Conservation (phyloP, 2,329 filamentous ascomycete species). For the Sporothrix luriei region DNA sequence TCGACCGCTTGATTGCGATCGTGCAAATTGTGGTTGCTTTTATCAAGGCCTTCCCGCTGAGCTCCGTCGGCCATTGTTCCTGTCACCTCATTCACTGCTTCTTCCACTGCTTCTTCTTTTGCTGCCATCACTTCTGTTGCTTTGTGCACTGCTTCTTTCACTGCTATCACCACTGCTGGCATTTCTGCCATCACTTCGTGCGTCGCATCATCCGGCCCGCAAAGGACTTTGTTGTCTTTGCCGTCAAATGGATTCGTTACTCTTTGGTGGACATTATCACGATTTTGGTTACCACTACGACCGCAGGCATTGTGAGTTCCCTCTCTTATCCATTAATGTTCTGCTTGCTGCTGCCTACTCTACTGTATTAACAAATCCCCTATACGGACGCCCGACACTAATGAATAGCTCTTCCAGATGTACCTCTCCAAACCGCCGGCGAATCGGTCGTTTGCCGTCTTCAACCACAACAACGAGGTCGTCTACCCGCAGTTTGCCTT, state of each 20-base stretch:
- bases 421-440: conserved; percentile 68
- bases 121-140: background rate
- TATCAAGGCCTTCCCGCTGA: background rate
- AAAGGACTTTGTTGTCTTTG: background rate
- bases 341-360: background rate
- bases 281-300: background rate
- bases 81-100: background rate
- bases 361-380: background rate
- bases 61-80: background rate
- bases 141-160: background rate
- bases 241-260: conserved; percentile 10
- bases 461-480: conserved; percentile 66
- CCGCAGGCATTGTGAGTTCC: background rate
- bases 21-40: background rate
- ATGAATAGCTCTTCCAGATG: conserved; percentile 46
- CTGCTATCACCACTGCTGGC: background rate
- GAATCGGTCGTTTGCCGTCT: conserved; percentile 69
- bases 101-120: background rate
- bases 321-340: background rate
- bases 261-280: conserved; percentile 21
- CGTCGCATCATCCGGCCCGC: too few species aligned
- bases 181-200: background rate
- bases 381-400: background rate
- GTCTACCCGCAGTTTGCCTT: conserved; percentile 73
- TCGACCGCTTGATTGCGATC: background rate